phyloP scores from a whole-genome alignment of 352 stramenopile genomes.

The Phytophthora idaei region DNA sequence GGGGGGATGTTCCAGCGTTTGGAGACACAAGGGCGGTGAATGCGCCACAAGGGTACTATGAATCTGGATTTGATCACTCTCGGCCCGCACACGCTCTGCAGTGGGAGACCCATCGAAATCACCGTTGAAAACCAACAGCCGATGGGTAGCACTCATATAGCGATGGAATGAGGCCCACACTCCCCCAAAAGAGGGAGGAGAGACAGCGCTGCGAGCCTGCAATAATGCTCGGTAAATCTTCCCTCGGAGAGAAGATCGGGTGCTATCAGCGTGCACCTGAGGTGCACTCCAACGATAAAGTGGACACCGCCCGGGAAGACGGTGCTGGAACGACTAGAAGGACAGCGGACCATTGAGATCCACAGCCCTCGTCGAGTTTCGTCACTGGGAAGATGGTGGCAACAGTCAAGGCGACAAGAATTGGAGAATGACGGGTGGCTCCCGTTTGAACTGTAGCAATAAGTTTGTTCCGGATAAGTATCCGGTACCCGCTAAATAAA shows the following conservation, averaged over 20 bases:
- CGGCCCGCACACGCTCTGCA: constrained; percentile 47
- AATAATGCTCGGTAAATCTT: constrained; percentile 16
- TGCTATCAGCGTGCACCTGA: constrained; percentile 75
- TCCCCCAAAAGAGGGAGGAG: constrained; percentile 17
- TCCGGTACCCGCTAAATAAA: not conserved
- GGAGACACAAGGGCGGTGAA: constrained; percentile 79
- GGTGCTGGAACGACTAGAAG: constrained; percentile 59
- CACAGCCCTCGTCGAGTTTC: constrained; percentile 26
- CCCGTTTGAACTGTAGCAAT: constrained; percentile 1
- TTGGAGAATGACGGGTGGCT: constrained; percentile 3
- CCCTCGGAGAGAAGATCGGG: constrained; percentile 82
- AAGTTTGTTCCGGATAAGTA: not conserved
- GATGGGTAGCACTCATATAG: constrained; percentile 69
- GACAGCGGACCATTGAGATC: constrained; percentile 2
- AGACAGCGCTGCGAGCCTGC: constrained; percentile 44
- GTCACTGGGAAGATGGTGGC: constrained; percentile 46
- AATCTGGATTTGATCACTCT: constrained; percentile 59
- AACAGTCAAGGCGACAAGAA: not conserved
- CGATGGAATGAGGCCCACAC: constrained; percentile 56
- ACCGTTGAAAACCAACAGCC: constrained; percentile 85
- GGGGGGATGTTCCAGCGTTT: constrained; percentile 65
- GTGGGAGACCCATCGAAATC: constrained; percentile 59
- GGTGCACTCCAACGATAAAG: constrained; percentile 59
- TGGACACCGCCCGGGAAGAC: constrained; percentile 36
- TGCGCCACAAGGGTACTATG: constrained; percentile 81